Evolutionary conservation across 148 eudicot genomes (phyloP).

Genomic region (Nyssa sinensis): DNA sequence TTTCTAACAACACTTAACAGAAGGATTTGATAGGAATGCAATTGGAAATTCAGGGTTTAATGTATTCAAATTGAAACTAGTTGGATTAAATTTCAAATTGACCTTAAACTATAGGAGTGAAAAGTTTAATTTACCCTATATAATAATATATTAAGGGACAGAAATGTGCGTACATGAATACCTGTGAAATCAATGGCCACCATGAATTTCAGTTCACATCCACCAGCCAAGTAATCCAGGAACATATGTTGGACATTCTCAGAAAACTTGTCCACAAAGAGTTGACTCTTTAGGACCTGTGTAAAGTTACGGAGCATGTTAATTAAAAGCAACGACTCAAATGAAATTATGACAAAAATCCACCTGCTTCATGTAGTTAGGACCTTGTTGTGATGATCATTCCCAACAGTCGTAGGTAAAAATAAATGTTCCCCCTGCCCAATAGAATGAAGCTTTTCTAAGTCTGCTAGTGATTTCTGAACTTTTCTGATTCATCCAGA

Average conservation of each 20-base stretch:
- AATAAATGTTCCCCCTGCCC: conserved; percentile 60
- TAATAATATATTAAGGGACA: neutral
- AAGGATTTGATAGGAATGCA: too few relatives aligned
- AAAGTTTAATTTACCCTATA: too few relatives aligned
- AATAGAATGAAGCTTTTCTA: conserved; percentile 67
- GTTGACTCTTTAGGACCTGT: conserved; percentile 84
- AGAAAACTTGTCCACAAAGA: conserved; percentile 71
- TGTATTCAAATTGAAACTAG: too few relatives aligned
- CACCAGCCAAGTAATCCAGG: conserved; percentile 88
- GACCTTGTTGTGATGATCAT: conserved; percentile 75
- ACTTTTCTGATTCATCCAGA: conserved; percentile 53
- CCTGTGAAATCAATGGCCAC: conserved; percentile 99
- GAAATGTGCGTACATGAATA: conserved; percentile 24
- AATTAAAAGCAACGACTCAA: conserved; percentile 16
- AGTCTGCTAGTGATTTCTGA: conserved; percentile 64
- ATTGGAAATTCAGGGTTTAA: too few relatives aligned
- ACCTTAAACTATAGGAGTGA: too few relatives aligned
- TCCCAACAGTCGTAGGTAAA: conserved; percentile 53
- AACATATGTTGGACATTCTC: conserved; percentile 75
- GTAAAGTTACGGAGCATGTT: conserved; percentile 13
- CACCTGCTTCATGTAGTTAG: conserved; percentile 10
- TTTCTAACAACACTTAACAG: too few relatives aligned
- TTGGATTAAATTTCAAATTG: too few relatives aligned
- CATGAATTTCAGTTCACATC: conserved; percentile 93
- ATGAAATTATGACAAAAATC: neutral